These are phyloP conservation scores for Lasiodiplodia sp. DNA, from an alignment of 2,329 filamentous ascomycete species.

Conservation along the genomic window DNA sequence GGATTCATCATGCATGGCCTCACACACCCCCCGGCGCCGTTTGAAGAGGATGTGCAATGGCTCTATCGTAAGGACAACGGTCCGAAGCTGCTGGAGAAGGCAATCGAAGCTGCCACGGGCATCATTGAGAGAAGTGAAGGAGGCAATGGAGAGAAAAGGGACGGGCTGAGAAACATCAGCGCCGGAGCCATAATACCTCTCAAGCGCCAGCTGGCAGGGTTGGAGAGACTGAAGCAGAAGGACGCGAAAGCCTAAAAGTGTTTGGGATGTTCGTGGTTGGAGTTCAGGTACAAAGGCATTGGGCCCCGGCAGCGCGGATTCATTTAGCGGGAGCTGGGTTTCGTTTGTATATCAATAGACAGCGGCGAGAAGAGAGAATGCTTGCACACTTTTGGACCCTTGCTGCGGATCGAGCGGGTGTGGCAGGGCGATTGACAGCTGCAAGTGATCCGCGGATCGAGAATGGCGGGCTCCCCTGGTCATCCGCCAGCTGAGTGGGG, in stretches of 20 bases:
- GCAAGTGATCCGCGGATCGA: conserved; percentile 19
- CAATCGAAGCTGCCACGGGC: conserved; percentile 51
- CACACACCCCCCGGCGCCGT: conserved; percentile 50
- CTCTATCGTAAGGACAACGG: conserved; percentile 54
- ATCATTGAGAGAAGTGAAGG: conserved; percentile 49
- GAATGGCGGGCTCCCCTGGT: conserved; percentile 11
- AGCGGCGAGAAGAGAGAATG: background rate
- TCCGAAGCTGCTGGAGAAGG: conserved; percentile 52
- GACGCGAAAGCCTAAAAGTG: conserved; percentile 7
- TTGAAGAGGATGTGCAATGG: conserved; percentile 62
- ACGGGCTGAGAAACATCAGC: conserved; percentile 57
- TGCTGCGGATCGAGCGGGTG: conserved; percentile 7
- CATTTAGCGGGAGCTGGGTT: conserved; percentile 4
- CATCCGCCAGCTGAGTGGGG: conserved; percentile 5
- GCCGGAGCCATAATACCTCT: conserved; percentile 56
- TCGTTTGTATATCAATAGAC: conserved; percentile 12
- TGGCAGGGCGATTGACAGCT: background rate
- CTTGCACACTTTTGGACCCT: background rate
- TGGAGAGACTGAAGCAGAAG: conserved; percentile 41
- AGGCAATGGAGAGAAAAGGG: conserved; percentile 41
- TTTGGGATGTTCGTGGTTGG: background rate
- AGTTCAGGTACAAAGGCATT: conserved; percentile 10
- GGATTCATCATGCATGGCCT: conserved; percentile 60
- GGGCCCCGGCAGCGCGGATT: background rate
- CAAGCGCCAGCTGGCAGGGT: conserved; percentile 48